These are phyloP conservation scores for Fusarium decemcellulare DNA, from an alignment of 2,329 filamentous ascomycete genomes.

Conservation along the genomic window DNA sequence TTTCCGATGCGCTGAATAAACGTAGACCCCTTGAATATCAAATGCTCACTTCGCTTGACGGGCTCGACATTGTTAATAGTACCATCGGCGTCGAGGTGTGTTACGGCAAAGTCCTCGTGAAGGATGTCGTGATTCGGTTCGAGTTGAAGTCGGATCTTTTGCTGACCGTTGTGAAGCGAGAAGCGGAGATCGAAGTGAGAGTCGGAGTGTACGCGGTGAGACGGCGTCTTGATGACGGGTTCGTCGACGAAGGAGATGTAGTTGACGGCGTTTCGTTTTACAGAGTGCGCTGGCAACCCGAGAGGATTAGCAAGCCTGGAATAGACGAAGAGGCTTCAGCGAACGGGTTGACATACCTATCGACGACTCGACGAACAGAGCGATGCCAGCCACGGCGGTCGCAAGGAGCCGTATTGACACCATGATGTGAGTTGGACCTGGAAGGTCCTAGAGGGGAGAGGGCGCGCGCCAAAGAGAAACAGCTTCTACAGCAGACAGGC, in stretches of 20 bases:
- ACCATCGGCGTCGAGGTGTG: slow-evolving; percentile 81
- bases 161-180: slow-evolving; percentile 74
- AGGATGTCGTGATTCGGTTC: slow-evolving; percentile 95
- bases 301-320: slow-evolving; percentile 36
- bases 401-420: slow-evolving; percentile 51
- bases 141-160: slow-evolving; percentile 83
- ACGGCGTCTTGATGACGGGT: slow-evolving; percentile 82
- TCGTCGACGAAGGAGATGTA: slow-evolving; percentile 82
- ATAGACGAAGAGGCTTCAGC: not conserved
- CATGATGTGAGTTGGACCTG: slow-evolving; percentile 47
- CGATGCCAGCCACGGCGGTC: slow-evolving; percentile 49
- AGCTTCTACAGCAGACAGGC: slow-evolving; percentile 35
- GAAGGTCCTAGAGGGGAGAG: slow-evolving; percentile 32
- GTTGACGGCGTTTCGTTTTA: slow-evolving; percentile 81
- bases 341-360: slow-evolving; percentile 46
- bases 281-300: slow-evolving; percentile 72
- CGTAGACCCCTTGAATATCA: slow-evolving; percentile 85
- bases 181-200: slow-evolving; percentile 91
- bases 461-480: slow-evolving; percentile 28
- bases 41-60: slow-evolving; percentile 81
- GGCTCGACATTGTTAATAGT: slow-evolving; percentile 74
- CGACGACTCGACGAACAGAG: slow-evolving; percentile 49
- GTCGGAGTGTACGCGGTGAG: slow-evolving; percentile 82
- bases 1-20: slow-evolving; percentile 75
- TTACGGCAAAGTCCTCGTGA: slow-evolving; percentile 80